Evolutionary conservation across 2,329 filamentous ascomycete species (phyloP), one percentile per base, ranked within the genome.

Genomic region (Arthrobotrys iridis): DNA sequence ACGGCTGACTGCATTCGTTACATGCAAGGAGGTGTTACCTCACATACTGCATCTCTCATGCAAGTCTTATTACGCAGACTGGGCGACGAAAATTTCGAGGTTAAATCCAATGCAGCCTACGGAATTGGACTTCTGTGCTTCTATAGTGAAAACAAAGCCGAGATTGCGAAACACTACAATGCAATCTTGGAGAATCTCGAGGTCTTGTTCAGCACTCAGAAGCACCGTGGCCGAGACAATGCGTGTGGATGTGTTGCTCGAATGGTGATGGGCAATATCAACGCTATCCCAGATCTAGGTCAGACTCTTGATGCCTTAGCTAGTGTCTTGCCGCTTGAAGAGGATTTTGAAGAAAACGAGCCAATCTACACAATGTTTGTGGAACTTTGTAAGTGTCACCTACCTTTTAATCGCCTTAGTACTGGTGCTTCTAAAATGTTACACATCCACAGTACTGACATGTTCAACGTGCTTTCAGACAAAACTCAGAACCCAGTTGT

Each of bases 321-420:
- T 67, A 87, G 88, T 76, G 87, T 93, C 26, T 87, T 98, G 37
- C 95, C 95, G 7, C 86, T 98, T 77, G 92, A 91, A 82, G 93
- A 97, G 81, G 95, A 98, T 82, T 98, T 88, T 80, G 93, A 97
- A 83, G 95, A 98, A 87, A 98, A 99, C 84, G 92, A 92, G 80
- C 93, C 95, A 6, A 89, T 98, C 74, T 99, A 91, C 84, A 88
- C 91, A 82, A 96, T 93, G 88, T 90, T 99, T 80, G 90, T 92
- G 82, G 89, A 91, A 83, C 87, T 98, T 77, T 97, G 88, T 91
- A 85, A 85, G 89, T 87, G 33, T 22, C 35, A 79, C 33, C 43
- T 58, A 52, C 35, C 40, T 24, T 15, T 48, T 65, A 48, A 28
- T 26, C 15, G 8, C 11, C 11, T 11, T 26, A 24, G 10, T 15